These are phyloP conservation scores for Begonia peltatifolia DNA, from an alignment of 306 rosid genomes.

Conservation along the genomic window DNA sequence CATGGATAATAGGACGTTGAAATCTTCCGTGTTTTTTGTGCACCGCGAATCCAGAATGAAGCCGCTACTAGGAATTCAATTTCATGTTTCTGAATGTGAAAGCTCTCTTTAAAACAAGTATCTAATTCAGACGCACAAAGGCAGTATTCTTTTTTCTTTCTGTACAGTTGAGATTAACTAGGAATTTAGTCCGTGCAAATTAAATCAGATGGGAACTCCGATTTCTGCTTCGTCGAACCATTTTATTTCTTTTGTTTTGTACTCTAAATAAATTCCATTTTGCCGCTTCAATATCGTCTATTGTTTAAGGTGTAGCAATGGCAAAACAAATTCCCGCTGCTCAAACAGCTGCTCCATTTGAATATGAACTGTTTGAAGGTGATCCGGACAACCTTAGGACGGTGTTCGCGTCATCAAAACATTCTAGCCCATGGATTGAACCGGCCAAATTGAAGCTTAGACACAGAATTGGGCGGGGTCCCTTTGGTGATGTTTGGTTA, in stretches of 20 bases:
- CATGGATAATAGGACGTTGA: no score
- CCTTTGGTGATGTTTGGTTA: conserved; percentile 89
- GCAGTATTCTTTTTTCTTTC: no score
- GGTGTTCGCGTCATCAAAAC: conserved; percentile 26
- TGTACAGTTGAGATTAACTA: no score
- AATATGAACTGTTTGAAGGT: conserved; percentile 52
- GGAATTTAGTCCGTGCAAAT: no score
- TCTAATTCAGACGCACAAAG: no score
- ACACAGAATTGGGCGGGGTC: conserved; percentile 82
- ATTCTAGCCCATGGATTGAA: conserved; percentile 52
- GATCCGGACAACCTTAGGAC: conserved; percentile 37
- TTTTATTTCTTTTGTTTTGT: neutral
- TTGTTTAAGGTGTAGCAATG: conserved; percentile 42
- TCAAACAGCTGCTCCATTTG: conserved; percentile 37
- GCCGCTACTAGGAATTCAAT: no score
- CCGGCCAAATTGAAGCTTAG: conserved; percentile 69
- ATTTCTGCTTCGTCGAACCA: no score
- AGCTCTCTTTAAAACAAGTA: no score
- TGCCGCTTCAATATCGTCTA: neutral
- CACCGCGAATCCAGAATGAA: no score
- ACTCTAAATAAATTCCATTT: conserved; percentile 1
- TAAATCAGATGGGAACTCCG: no score
- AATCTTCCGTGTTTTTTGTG: no score
- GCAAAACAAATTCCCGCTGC: conserved; percentile 32
- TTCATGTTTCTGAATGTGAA: no score